Conservation (phyloP, 192 early-diverging fungal genomes). For the Paraglomus occultum region DNA sequence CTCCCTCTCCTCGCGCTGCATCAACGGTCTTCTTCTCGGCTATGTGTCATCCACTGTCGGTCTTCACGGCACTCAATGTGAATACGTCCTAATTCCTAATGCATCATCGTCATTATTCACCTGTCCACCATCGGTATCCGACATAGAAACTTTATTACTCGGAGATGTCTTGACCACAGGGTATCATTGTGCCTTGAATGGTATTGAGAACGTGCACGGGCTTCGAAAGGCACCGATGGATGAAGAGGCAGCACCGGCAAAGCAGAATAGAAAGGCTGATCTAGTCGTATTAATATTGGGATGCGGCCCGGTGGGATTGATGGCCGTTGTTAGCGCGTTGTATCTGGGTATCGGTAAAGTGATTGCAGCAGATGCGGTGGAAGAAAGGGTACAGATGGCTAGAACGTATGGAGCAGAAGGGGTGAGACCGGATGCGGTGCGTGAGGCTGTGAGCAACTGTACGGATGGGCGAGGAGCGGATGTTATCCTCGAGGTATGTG, state of each 20-base stretch:
- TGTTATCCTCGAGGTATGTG: slow-evolving; percentile 46
- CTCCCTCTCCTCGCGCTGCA: slow-evolving; percentile 46
- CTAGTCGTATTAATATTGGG: slow-evolving; percentile 49
- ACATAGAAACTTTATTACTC: slow-evolving; percentile 46
- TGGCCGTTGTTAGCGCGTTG: slow-evolving; percentile 43
- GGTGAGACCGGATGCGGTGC: slow-evolving; percentile 25
- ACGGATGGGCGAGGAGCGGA: slow-evolving; percentile 44
- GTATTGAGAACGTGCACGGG: slow-evolving; percentile 24
- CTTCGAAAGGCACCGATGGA: background rate
- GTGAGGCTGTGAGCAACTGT: slow-evolving; percentile 21
- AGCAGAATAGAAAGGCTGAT: slow-evolving; percentile 26
- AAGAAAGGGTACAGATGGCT: slow-evolving; percentile 44
- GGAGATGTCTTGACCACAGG: slow-evolving; percentile 57
- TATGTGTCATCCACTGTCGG: slow-evolving; percentile 37
- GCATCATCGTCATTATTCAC: slow-evolving; percentile 47
- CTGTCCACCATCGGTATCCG: slow-evolving; percentile 34
- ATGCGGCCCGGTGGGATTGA: slow-evolving; percentile 55
- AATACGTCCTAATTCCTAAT: slow-evolving; percentile 54
- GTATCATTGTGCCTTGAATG: slow-evolving; percentile 53
- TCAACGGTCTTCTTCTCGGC: slow-evolving; percentile 46
- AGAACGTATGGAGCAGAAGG: slow-evolving; percentile 38
- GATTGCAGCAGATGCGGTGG: slow-evolving; percentile 44
- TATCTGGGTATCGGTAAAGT: slow-evolving; percentile 39
- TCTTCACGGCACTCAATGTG: slow-evolving; percentile 52
- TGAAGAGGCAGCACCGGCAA: background rate